A percentile compares a stretch with the other conserved stretches of the same genome.
Evolutionary conservation across 192 early-diverging fungal species (phyloP).

Genomic region (Haplosporangium gracile): DNA sequence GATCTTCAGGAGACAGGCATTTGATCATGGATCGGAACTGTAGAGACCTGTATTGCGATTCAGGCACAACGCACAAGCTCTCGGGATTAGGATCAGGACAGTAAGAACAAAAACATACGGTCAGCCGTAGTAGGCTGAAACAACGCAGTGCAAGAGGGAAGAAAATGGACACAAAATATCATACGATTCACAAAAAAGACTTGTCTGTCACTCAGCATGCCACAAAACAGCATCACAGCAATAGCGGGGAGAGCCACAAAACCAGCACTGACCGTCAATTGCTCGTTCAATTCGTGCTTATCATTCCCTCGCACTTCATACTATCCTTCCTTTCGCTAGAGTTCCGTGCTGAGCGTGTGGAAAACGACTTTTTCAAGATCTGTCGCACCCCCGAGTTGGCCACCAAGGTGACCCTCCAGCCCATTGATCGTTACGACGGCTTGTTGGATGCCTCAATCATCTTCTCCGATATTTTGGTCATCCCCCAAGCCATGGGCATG

Average conservation of each 20-base stretch:
- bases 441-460: constrained; percentile 98
- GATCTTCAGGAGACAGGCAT: background rate
- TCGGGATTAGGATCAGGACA: background rate
- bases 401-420: constrained; percentile 96
- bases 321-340: constrained; percentile 62
- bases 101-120: background rate
- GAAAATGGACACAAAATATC: background rate
- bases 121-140: background rate
- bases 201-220: background rate
- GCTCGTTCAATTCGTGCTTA: background rate
- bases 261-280: background rate
- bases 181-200: background rate
- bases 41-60: background rate
- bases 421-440: constrained; percentile 90
- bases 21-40: background rate
- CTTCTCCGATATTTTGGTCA: constrained; percentile 97
- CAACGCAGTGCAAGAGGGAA: background rate
- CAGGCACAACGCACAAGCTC: background rate
- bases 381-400: constrained; percentile 94
- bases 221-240: background rate
- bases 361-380: constrained; percentile 95
- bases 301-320: background rate
- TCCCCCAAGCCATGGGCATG: constrained; percentile 97
- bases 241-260: background rate
- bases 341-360: constrained; percentile 85